Percentiles rank a stretch among this genome's conserved stretches.
Evolutionary conservation across 306 rosid genomes (phyloP).

Genomic region (Vigna radiata): DNA sequence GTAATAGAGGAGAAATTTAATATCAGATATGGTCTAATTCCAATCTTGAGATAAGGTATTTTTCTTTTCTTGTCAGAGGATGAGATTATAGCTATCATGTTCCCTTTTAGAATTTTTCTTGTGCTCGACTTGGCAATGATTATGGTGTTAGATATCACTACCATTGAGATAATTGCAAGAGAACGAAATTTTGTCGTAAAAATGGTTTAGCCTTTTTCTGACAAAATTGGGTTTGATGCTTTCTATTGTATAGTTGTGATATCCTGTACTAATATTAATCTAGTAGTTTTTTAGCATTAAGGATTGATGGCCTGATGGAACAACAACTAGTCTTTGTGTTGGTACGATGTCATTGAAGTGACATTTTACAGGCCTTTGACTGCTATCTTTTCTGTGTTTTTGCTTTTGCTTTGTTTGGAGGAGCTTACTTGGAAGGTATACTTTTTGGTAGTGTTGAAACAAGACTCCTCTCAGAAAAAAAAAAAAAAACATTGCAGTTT

Average conservation of each 20-base stretch:
- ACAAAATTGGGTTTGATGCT: not conserved
- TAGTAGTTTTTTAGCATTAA: not conserved
- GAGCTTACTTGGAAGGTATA: not conserved
- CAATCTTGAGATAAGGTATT: not conserved
- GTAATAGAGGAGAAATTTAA: conserved; percentile 9
- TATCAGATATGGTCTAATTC: conserved; percentile 6
- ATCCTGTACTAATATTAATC: not conserved
- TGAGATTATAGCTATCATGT: not conserved
- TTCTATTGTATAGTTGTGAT: not conserved
- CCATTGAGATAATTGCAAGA: not conserved
- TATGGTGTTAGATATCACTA: not conserved
- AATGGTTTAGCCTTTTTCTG: conserved; percentile 18
- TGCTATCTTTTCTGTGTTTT: not conserved
- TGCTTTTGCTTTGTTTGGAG: not conserved
- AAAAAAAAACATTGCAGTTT: too few relatives aligned
- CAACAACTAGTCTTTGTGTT: not conserved
- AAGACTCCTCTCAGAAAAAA: too few relatives aligned
- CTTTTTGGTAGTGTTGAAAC: not conserved
- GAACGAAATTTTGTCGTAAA: not conserved
- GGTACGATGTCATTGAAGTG: conserved; percentile 11
- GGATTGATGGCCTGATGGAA: not conserved
- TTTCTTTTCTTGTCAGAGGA: not conserved
- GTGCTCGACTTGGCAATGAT: not conserved
- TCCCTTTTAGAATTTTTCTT: conserved; percentile 1
- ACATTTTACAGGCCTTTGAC: not conserved